A percentile compares a stretch with the other conserved stretches of the same genome.
Evolutionary conservation across 1,139 yeast species (phyloP).

Genomic region (Magnusiomyces clavatus): DNA sequence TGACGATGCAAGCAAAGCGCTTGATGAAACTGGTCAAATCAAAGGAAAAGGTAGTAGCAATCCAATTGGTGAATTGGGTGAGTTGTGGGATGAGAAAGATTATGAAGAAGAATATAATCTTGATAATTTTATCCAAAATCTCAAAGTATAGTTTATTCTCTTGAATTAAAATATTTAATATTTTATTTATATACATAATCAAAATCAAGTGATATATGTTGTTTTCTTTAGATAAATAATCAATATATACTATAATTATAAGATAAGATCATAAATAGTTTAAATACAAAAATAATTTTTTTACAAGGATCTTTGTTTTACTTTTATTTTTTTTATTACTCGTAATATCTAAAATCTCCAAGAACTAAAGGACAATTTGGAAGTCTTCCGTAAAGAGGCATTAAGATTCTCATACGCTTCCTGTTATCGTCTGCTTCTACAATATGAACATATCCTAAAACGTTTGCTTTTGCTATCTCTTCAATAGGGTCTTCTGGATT

Average conservation of each 20-base stretch:
- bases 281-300: background rate
- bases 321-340: slow-evolving; percentile 31
- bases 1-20: slow-evolving; percentile 30
- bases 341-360: slow-evolving; percentile 64
- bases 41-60: slow-evolving; percentile 49
- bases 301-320: no score
- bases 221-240: slow-evolving; percentile 1
- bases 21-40: slow-evolving; percentile 49
- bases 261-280: no score
- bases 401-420: slow-evolving; percentile 59
- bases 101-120: slow-evolving; percentile 94
- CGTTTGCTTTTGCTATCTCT: slow-evolving; percentile 49
- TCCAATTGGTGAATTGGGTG: slow-evolving; percentile 83
- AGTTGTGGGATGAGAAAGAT: slow-evolving; percentile 92
- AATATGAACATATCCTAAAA: slow-evolving; percentile 54
- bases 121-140: slow-evolving; percentile 82
- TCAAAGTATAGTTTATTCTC: slow-evolving; percentile 31
- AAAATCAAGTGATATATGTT: background rate
- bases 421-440: slow-evolving; percentile 63
- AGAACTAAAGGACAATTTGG: slow-evolving; percentile 63
- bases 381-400: slow-evolving; percentile 82
- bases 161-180: background rate
- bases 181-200: slow-evolving; percentile 2
- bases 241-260: background rate
- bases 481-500: slow-evolving; percentile 41